These are phyloP conservation scores for Penicillium canariense DNA, from an alignment of 495 filamentous ascomycete genomes.

Conservation along the genomic window DNA sequence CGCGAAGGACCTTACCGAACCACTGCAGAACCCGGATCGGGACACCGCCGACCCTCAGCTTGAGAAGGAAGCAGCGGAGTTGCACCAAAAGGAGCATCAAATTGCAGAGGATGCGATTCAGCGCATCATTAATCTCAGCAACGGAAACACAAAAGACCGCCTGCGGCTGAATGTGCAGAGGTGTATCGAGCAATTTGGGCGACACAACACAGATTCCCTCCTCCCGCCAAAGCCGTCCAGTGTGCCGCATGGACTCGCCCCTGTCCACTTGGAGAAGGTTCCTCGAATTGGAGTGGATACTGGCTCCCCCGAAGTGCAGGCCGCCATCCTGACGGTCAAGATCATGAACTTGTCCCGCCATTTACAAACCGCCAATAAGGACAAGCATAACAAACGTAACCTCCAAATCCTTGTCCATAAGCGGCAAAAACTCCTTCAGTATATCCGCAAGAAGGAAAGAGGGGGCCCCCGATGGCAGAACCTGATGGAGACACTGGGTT, in stretches of 20 bases:
- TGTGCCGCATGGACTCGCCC: constrained; percentile 23
- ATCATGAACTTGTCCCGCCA: constrained; percentile 74
- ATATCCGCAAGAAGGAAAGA: constrained; percentile 84
- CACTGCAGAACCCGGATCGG: constrained; percentile 36
- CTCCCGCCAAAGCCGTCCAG: constrained; percentile 56
- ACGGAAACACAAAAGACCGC: constrained; percentile 72
- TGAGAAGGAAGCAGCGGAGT: constrained; percentile 32
- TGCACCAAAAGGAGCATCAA: constrained; percentile 28
- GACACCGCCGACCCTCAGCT: constrained; percentile 43
- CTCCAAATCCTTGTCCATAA: constrained; percentile 80
- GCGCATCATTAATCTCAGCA: constrained; percentile 71
- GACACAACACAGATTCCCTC: constrained; percentile 78
- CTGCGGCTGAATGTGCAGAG: constrained; percentile 75
- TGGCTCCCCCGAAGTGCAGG: constrained; percentile 92
- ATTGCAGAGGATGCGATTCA: constrained; percentile 60
- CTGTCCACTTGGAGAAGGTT: constrained; percentile 45
- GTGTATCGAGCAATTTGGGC: constrained; percentile 84
- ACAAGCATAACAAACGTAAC: constrained; percentile 94
- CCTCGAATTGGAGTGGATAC: constrained; percentile 84
- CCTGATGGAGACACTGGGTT: constrained; percentile 73
- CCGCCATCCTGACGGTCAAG: constrained; percentile 93
- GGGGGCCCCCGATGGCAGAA: constrained; percentile 86
- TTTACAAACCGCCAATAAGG: constrained; percentile 54
- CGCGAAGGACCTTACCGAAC: constrained; percentile 61
- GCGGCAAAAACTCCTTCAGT: constrained; percentile 81